Evolutionary conservation across 2,329 filamentous ascomycete genomes (phyloP).

Genomic region (Curvularia spicifera): DNA sequence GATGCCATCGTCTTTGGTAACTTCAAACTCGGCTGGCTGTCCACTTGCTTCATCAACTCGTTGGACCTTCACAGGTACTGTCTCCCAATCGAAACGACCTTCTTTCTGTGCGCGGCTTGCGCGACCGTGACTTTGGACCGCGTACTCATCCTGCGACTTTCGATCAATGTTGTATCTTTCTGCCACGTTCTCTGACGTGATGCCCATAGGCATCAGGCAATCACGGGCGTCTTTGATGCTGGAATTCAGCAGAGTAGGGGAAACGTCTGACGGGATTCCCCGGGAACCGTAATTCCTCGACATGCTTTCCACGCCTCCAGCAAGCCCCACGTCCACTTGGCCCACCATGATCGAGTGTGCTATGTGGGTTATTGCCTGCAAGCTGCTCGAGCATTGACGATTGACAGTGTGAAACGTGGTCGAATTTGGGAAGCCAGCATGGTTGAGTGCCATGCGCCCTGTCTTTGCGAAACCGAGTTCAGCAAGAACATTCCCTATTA

Average conservation of each 20-base stretch:
- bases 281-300: constrained; percentile 81
- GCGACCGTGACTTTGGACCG: constrained; percentile 83
- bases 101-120: constrained; percentile 89
- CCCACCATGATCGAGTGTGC: constrained; percentile 82
- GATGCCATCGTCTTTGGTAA: constrained; percentile 88
- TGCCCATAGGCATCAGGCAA: constrained; percentile 96
- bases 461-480: constrained; percentile 89
- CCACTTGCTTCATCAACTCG: constrained; percentile 73
- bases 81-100: constrained; percentile 91
- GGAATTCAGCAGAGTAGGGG: constrained; percentile 78
- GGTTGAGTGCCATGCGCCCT: constrained; percentile 82
- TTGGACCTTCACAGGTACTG: constrained; percentile 81
- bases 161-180: constrained; percentile 83
- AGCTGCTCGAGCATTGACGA: constrained; percentile 94
- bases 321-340: constrained; percentile 84
- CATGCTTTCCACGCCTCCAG: constrained; percentile 90
- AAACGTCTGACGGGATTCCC: constrained; percentile 70
- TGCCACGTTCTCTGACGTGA: constrained; percentile 94
- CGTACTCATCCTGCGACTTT: constrained; percentile 81
- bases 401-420: constrained; percentile 81
- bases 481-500: constrained; percentile 75
- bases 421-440: constrained; percentile 91
- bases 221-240: constrained; percentile 78
- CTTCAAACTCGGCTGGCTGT: constrained; percentile 73
- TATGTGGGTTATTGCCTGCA: constrained; percentile 94